These are phyloP conservation scores for Penicillium thymicola DNA, from an alignment of 2,329 filamentous ascomycete genomes.

Conservation along the genomic window DNA sequence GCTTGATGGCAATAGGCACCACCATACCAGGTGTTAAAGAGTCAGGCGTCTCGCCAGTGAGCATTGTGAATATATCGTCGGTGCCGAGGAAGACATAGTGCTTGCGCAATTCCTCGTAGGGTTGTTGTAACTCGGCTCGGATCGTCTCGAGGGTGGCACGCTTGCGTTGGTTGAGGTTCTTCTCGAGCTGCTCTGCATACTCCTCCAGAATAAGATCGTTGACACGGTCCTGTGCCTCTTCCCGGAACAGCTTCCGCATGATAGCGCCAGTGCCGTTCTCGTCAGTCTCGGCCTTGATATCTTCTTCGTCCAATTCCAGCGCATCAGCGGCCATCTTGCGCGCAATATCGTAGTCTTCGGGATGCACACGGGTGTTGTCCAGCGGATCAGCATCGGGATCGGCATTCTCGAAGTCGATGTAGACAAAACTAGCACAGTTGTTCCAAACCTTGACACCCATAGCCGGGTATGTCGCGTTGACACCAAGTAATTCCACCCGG, in stretches of 20 bases:
- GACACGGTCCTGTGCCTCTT: conserved; percentile 89
- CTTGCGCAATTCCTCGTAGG: conserved; percentile 89
- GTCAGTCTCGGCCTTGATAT: conserved; percentile 90
- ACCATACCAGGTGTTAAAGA: conserved; percentile 88
- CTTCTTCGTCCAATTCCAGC: conserved; percentile 93
- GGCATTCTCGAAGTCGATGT: conserved; percentile 79
- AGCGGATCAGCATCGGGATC: conserved; percentile 83
- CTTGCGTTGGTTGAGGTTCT: conserved; percentile 90
- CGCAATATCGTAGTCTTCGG: conserved; percentile 96
- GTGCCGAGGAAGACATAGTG: conserved; percentile 67
- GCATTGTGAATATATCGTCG: conserved; percentile 90
- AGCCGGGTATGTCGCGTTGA: conserved; percentile 76
- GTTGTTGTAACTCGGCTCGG: conserved; percentile 83
- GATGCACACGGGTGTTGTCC: conserved; percentile 95
- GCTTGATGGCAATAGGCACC: conserved; percentile 79
- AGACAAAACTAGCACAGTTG: conserved; percentile 95
- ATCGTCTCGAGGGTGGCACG: conserved; percentile 95
- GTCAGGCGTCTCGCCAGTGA: conserved; percentile 87
- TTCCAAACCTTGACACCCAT: conserved; percentile 91
- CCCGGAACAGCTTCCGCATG: conserved; percentile 89
- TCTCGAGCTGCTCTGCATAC: conserved; percentile 92
- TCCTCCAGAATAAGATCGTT: conserved; percentile 95
- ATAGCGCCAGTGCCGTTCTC: conserved; percentile 87
- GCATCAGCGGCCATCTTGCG: conserved; percentile 98
- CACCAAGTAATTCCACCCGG: conserved; percentile 82